These are phyloP conservation scores for Huntiella decipiens DNA, from an alignment of 2,329 filamentous ascomycete genomes.

Conservation along the genomic window DNA sequence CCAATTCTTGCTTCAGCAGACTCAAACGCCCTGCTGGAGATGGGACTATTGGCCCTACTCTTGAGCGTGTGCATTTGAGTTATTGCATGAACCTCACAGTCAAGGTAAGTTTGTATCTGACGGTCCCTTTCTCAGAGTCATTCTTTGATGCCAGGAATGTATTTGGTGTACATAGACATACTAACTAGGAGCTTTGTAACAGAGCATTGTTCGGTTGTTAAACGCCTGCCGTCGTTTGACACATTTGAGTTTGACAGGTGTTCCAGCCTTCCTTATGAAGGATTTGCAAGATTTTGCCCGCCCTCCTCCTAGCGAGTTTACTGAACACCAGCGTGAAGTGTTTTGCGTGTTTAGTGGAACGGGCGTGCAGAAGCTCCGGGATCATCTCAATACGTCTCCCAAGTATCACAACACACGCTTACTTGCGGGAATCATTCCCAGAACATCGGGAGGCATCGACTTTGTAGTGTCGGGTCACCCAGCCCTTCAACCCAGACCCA, in stretches of 20 bases:
- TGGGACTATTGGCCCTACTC: conserved; percentile 25
- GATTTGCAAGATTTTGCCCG: conserved; percentile 76
- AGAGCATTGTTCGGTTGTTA: conserved; percentile 72
- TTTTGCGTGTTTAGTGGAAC: conserved; percentile 94
- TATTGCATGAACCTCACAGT: conserved; percentile 79
- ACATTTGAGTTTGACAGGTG: conserved; percentile 83
- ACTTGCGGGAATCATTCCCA: conserved; percentile 1
- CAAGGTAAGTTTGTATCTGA: conserved; percentile 36
- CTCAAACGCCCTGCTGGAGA: conserved; percentile 13
- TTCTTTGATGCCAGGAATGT: not conserved
- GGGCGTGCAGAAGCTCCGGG: conserved; percentile 59
- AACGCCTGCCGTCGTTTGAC: conserved; percentile 86
- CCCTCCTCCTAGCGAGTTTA: conserved; percentile 78
- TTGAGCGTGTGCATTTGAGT: conserved; percentile 89
- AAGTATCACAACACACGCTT: conserved; percentile 27
- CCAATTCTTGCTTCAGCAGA: conserved; percentile 12
- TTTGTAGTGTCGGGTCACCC: not conserved
- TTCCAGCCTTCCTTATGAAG: conserved; percentile 71
- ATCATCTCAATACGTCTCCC: conserved; percentile 47
- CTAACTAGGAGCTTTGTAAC: not conserved
- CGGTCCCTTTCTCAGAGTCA: not conserved
- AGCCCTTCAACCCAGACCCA: not conserved
- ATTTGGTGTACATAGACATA: not conserved
- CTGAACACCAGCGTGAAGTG: conserved; percentile 79
- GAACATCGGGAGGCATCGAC: not conserved